Base-by-base conservation (phyloP, 805 yeast genomes). In the Millerozyma miso region DNA sequence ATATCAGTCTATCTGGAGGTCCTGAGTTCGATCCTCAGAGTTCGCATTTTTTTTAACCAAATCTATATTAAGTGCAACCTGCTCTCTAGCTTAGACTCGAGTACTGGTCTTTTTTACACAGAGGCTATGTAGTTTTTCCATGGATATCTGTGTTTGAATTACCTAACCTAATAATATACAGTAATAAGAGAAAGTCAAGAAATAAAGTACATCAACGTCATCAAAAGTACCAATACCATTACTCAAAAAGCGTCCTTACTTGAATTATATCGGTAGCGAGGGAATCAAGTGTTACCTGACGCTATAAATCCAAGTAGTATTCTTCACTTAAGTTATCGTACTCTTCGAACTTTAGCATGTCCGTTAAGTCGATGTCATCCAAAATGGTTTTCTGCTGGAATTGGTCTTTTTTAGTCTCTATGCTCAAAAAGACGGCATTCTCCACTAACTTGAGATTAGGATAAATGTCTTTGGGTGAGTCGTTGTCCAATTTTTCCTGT, bases 371-470 rank as follows among this genome's bases (percentile, higher is more conserved):
- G 20, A 43, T 43, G 40, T 48, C 49, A 5, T 43, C 48, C 36
- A 45, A 19, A 10, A 36, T 36, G 13, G 43, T 18, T 13, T 17
- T 14, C 19, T 36, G 26, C 19, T 42, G 39, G 19, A 29, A 19
- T 14, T 19, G 38, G 19, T n/a, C 6, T n/a, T 29, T 31, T 14
- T 38, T 12, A 37, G 20, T 33, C 17, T 39, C 43, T 7, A 50
- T 36, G 2, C 54, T 45, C 16, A 59, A 33, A 17, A 56, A 49
- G 26, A 58, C 32, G 19, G 47, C 52, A 43, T 58, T 59, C 41
- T 45, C 61, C 33, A 59, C 48, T 13, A 58, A 45, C 12, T 48
- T 40, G 7, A 59, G 31, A 17, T 41, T 47, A 3, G 54, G 48
- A 3, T 29, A 38, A 32, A 33, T 44, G 10, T 34, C 38, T 2